These are phyloP conservation scores for Plectosphaerella cucumerina DNA, from an alignment of 2,329 filamentous ascomycete genomes.

Conservation along the genomic window DNA sequence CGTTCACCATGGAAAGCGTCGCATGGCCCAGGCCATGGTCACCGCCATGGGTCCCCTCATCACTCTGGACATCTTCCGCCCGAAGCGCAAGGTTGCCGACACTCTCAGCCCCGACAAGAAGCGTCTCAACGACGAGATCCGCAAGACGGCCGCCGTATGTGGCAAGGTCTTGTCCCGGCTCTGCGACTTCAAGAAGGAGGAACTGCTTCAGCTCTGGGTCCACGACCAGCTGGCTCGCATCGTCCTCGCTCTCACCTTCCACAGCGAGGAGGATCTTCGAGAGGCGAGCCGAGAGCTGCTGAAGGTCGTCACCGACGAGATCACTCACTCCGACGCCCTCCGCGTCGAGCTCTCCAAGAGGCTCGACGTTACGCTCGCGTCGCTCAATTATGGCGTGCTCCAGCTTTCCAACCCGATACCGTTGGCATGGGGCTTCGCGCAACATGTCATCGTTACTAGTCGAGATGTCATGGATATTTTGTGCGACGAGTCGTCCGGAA, in stretches of 20 bases:
- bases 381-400: constrained; percentile 32
- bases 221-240: constrained; percentile 66
- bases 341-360: constrained; percentile 39
- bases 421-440: constrained; percentile 53
- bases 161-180: constrained; percentile 74
- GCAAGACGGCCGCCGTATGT: constrained; percentile 52
- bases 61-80: constrained; percentile 69
- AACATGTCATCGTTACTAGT: constrained; percentile 52
- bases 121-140: constrained; percentile 74
- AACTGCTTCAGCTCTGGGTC: constrained; percentile 67
- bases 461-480: constrained; percentile 53
- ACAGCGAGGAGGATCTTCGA: constrained; percentile 73
- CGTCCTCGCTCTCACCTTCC: constrained; percentile 75
- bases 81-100: constrained; percentile 39
- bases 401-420: constrained; percentile 30
- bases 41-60: constrained; percentile 67
- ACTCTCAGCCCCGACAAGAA: constrained; percentile 42
- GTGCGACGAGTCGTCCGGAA: constrained; percentile 51
- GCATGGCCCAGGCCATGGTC: constrained; percentile 71
- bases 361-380: constrained; percentile 35
- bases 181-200: constrained; percentile 66
- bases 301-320: constrained; percentile 73
- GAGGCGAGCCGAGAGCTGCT: constrained; percentile 78
- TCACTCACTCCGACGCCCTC: constrained; percentile 46
- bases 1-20: constrained; percentile 61